Base-by-base conservation (phyloP, 495 filamentous ascomycete genomes). In the Tuber melanosporum region DNA sequence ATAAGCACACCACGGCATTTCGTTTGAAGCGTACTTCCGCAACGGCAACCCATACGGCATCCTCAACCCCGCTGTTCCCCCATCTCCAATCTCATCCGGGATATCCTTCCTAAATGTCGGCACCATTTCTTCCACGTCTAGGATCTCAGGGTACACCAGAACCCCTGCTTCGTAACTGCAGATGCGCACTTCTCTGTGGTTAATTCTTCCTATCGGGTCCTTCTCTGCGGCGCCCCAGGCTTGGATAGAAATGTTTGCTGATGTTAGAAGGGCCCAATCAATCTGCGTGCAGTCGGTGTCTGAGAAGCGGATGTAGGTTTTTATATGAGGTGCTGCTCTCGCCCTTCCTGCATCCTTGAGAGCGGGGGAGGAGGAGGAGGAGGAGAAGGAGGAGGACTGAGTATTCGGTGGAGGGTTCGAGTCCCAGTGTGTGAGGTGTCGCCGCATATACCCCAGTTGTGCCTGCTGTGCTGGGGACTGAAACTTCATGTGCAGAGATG, bases 281-380 rank as follows among this genome's bases (percentile, higher is more conserved):
- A 97, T 92, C 0, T 77, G 83, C 2, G 84, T 84, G 77, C 87
- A 85, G 2, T 76, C 80, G 10, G 82, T 71, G 73, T 89, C 85
- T 15, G 86, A 82, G 81, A 91, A 96, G 7, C 93, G 89, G 71
- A 95, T 90, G 76, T 95, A 97, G 0, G 94, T 97, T 83, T 97
- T 97, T 79, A 97, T 92, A 82, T 97, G 94, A 0, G 94, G 94
- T 5, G 94, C 94, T 6, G 94, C 94, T n/a, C 89, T 87, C n/a
- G 89, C 86, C 70, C 94, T 87, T 17, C 91, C 89, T 41, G 89
- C 88, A 20, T n/a, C 19, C 36, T 22, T 39, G 8, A 42, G 12
- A 12, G 14, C 71, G 26, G 44, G 22, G 14, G 70, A 71, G 22
- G 73, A 43, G 1, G 79, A 71, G 2, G 79, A 71, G 44, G 26